phyloP scores from a whole-genome alignment of 768 basidiomycete genomes.

The Strobilomyces confusus region DNA sequence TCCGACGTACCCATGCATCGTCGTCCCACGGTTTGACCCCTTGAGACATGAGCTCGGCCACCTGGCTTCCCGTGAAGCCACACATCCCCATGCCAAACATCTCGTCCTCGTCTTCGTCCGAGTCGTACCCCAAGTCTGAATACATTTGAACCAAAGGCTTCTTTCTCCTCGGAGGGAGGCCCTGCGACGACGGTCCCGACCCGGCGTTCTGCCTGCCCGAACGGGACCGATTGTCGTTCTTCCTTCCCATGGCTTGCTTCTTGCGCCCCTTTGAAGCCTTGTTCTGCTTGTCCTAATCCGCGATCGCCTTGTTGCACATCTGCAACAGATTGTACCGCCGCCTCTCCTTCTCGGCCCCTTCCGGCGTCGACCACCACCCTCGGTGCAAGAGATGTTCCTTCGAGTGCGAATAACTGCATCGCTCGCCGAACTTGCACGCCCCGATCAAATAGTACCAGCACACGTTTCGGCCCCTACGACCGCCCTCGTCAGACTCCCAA shows the following conservation, averaged over 20 bases:
- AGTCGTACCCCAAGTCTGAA: neutral
- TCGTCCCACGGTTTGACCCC: conserved; percentile 47
- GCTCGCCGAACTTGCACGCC: conserved; percentile 36
- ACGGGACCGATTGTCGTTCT: neutral
- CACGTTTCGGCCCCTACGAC: conserved; percentile 48
- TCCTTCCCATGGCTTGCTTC: conserved; percentile 1
- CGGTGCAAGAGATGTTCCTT: conserved; percentile 38
- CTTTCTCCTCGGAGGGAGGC: neutral
- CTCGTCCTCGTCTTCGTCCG: neutral
- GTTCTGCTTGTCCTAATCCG: neutral
- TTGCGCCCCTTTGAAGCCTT: neutral
- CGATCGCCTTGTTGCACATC: neutral
- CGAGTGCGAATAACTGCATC: conserved; percentile 49
- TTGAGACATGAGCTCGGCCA: conserved; percentile 33
- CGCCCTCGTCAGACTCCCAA: neutral
- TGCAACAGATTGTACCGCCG: neutral
- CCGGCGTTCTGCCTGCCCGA: neutral
- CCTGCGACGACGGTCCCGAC: neutral
- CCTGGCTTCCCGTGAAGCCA: conserved; percentile 32
- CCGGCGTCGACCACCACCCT: conserved; percentile 44
- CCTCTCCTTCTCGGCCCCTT: conserved; percentile 5
- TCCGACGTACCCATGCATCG: conserved; percentile 35
- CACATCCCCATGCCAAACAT: conserved; percentile 1
- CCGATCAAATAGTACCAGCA: conserved; percentile 41
- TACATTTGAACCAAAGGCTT: neutral